These are phyloP conservation scores for Claviceps monticola DNA, from an alignment of 2,329 filamentous ascomycete species.

Conservation along the genomic window DNA sequence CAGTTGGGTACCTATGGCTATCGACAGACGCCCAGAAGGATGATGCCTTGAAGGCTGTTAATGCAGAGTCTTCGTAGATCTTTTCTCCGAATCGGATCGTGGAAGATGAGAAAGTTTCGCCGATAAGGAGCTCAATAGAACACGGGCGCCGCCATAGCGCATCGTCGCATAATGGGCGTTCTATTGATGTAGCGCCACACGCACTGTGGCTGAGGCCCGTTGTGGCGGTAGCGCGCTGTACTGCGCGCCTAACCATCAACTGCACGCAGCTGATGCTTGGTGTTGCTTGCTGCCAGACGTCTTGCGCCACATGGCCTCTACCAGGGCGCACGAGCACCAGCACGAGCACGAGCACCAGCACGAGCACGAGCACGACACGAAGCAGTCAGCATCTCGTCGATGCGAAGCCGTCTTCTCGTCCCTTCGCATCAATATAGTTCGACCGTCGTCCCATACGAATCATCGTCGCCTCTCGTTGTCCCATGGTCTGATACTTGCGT, in stretches of 20 bases:
- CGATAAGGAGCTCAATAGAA: neutral
- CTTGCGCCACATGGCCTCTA: conserved; percentile 9
- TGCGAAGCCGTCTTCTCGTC: neutral
- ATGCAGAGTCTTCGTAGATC: neutral
- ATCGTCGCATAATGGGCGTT: neutral
- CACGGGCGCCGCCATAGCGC: neutral
- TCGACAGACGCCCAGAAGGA: neutral
- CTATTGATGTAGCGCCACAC: neutral
- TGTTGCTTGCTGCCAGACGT: neutral
- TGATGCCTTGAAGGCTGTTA: neutral
- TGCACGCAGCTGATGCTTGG: too few relatives aligned
- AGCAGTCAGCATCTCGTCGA: neutral
- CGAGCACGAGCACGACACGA: neutral
- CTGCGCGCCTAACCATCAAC: too few relatives aligned
- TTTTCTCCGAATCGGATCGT: too few relatives aligned
- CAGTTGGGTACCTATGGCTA: neutral
- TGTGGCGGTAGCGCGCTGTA: too few relatives aligned
- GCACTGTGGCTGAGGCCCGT: neutral
- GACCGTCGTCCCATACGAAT: neutral
- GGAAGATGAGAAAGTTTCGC: too few relatives aligned
- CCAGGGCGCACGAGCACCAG: neutral
- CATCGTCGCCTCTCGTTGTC: neutral
- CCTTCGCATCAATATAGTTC: neutral
- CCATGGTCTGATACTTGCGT: neutral
- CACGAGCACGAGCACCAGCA: neutral